phyloP scores from a whole-genome alignment of 352 stramenopile species.

The Lagenidium giganteum region DNA sequence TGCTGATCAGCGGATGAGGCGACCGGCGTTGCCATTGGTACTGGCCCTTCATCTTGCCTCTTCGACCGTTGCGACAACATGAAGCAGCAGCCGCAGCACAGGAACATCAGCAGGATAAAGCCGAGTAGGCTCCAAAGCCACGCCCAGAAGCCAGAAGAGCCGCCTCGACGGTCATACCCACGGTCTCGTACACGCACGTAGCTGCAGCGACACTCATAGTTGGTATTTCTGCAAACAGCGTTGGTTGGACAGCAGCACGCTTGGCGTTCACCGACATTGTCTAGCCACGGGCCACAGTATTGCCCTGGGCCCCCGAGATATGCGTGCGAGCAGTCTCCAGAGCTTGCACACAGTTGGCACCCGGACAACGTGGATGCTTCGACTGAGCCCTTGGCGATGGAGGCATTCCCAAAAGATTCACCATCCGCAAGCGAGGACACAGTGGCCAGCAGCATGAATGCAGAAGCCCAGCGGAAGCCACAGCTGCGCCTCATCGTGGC shows the following conservation, averaged over 20 bases:
- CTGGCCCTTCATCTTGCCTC: too few species aligned
- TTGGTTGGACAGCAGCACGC: conserved; percentile 40
- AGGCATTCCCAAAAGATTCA: too few species aligned
- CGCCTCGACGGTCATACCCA: conserved; percentile 20
- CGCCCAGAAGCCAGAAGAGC: conserved; percentile 42
- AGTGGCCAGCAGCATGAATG: too few species aligned
- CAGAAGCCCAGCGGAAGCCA: background rate
- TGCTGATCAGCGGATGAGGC: too few species aligned
- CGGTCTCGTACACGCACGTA: conserved; percentile 1
- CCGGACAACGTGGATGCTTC: conserved; percentile 20
- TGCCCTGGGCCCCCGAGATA: conserved; percentile 26
- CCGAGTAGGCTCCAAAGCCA: conserved; percentile 6
- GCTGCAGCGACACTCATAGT: conserved; percentile 42
- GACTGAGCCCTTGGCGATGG: too few species aligned
- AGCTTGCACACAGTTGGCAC: conserved; percentile 40
- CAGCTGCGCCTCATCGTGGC: conserved; percentile 1
- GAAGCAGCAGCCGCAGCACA: conserved; percentile 11
- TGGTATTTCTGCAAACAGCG: conserved; percentile 37
- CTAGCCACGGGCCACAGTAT: conserved; percentile 55
- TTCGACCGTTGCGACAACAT: conserved; percentile 3
- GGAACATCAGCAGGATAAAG: background rate
- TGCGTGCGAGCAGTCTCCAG: conserved; percentile 32
- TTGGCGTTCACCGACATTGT: conserved; percentile 29
- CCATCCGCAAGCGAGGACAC: conserved; percentile 4
- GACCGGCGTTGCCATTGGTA: too few species aligned